phyloP scores from a whole-genome alignment of 352 stramenopile genomes.

The Elongisporangium undulatum region DNA sequence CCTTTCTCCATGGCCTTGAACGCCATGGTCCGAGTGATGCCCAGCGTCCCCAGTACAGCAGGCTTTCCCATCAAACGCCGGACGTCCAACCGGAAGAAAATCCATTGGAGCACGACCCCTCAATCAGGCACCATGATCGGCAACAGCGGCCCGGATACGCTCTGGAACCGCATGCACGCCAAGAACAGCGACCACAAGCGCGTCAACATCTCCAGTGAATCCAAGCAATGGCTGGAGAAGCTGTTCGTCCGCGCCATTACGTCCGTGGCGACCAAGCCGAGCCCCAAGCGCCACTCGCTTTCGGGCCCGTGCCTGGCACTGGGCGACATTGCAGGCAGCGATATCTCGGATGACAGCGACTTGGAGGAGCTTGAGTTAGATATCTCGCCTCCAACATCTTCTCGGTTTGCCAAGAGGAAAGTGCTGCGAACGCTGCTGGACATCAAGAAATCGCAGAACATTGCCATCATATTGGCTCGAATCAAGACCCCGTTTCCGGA shows the following conservation, averaged over 20 bases:
- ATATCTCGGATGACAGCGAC: slow-evolving; percentile 3
- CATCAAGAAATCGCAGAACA: slow-evolving; percentile 85
- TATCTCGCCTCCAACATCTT: slow-evolving; percentile 2
- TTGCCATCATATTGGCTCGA: slow-evolving; percentile 70
- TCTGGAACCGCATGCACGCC: slow-evolving; percentile 42
- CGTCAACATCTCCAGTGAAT: slow-evolving; percentile 57
- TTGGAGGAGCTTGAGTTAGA: slow-evolving; percentile 7
- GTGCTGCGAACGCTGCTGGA: slow-evolving; percentile 65
- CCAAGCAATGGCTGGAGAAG: slow-evolving; percentile 60
- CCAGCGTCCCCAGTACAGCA: slow-evolving; percentile 3
- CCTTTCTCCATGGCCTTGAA: slow-evolving; percentile 7
- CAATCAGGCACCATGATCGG: slow-evolving; percentile 9
- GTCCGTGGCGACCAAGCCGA: slow-evolving; percentile 4
- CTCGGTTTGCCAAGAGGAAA: slow-evolving; percentile 32
- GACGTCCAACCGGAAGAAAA: slow-evolving; percentile 49
- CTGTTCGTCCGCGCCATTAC: slow-evolving; percentile 61
- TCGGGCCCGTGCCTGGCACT: slow-evolving; percentile 1
- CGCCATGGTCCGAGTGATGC: neutral
- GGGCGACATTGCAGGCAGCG: neutral
- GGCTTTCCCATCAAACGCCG: slow-evolving; percentile 9
- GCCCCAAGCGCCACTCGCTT: slow-evolving; percentile 7
- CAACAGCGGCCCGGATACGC: slow-evolving; percentile 28
- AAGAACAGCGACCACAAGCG: slow-evolving; percentile 11
- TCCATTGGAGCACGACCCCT: slow-evolving; percentile 67
- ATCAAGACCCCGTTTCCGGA: slow-evolving; percentile 61